Evolutionary conservation across 345 rosid species (phyloP), one percentile per base, ranked within the genome.

Genomic region (Eucalyptus pauciflora): DNA sequence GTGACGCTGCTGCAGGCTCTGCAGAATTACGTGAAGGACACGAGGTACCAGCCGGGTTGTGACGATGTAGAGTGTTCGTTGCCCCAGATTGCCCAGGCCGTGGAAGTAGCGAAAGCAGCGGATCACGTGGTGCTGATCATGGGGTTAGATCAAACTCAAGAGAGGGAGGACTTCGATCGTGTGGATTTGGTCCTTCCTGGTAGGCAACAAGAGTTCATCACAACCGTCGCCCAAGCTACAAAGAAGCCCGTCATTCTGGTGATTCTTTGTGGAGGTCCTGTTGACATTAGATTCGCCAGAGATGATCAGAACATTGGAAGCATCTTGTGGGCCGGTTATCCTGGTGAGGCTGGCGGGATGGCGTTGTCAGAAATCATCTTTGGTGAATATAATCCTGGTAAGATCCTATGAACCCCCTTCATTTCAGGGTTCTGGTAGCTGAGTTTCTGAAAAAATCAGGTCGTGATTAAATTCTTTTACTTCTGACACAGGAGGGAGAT

Each of bases 321-420:
- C 91, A 96, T 97, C 86, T 64, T 97, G 67, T 97, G 99, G 98
- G 99, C 97, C 58, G 99, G 99, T 90, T 97, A 96, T 93, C 99
- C 99, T 1, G 98, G 99, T 45, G 96, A 97, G 93, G 96, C 91
- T 24, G 99, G 98, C 50, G 98, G 97, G 8, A 85, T 58, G 88
- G 99, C 99, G 10, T 93, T 96, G 41, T 95, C 97, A n/a, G 97
- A 97, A 90, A 92, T 96, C 92, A 92, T 97, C 64, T 96, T 96
- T 50, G 99, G 99, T 45, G 96, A 96, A 31, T 96, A 96, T 90
- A 97, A 97, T 88, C 99, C 99, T 49, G 99, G 99, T 96, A 52
- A 93, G 89, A 79, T 62, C 89, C 56, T 85, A 62, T 11, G 79
- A 31, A 7, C 24, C n/a, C 29, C 17, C 49, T 45, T 13, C 24